Evolutionary conservation across 441 rosid genomes (phyloP).

Genomic region (Viola pubescens): DNA sequence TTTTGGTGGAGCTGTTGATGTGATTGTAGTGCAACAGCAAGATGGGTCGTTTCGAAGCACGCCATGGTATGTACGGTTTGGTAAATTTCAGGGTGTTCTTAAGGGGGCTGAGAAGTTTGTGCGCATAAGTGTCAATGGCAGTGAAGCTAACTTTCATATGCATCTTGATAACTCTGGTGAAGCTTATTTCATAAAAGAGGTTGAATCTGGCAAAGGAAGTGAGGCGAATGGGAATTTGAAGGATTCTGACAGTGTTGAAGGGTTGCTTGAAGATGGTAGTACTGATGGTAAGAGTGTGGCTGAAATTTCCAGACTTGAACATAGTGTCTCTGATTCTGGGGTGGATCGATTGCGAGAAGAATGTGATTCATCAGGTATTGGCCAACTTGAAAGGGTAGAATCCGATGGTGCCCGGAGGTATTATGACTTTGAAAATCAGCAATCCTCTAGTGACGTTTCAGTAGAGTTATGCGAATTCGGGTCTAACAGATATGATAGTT

Average conservation of each 20-base stretch:
- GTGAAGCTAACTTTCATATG: conserved; percentile 78
- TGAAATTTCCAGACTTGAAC: conserved; percentile 42
- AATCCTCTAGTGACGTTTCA: conserved; percentile 37
- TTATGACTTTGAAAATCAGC: conserved; percentile 65
- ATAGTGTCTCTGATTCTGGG: conserved; percentile 59
- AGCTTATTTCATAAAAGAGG: conserved; percentile 73
- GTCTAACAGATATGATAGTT: conserved; percentile 35
- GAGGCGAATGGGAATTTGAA: conserved; percentile 14
- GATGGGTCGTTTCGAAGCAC: conserved; percentile 75
- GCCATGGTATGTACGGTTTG: conserved; percentile 89
- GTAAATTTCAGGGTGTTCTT: conserved; percentile 88
- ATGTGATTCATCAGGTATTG: conserved; percentile 25
- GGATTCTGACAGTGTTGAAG: conserved; percentile 15
- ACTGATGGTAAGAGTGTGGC: conserved; percentile 15
- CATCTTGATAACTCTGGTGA: conserved; percentile 85
- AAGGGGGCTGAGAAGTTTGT: conserved; percentile 81
- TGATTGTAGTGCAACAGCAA: conserved; percentile 77
- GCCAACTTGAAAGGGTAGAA: conserved; percentile 54
- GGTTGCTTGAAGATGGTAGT: conserved; percentile 13
- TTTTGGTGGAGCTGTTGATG: conserved; percentile 91
- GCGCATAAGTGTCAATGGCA: conserved; percentile 58
- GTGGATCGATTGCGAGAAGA: conserved; percentile 37
- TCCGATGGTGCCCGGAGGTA: conserved; percentile 53
- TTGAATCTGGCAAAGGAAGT: conserved; percentile 35
- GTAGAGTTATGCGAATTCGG: conserved; percentile 44